phyloP scores from a whole-genome alignment of 2,329 filamentous ascomycete genomes.

The Diplocarpon mali region DNA sequence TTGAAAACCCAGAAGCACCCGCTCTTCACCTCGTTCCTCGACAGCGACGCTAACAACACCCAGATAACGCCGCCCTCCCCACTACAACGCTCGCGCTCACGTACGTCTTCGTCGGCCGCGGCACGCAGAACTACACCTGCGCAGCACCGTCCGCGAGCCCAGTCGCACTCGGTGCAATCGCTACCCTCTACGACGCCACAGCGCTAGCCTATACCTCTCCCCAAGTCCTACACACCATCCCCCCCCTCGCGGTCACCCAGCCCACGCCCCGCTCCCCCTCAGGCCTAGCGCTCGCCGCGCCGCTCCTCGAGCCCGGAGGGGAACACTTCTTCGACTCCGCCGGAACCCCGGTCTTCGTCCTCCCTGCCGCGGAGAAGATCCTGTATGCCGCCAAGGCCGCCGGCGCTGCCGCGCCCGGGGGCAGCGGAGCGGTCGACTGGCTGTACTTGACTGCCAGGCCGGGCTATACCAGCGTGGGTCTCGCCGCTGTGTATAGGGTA shows the following conservation, averaged over 20 bases:
- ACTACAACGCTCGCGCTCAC: slow-evolving; percentile 19
- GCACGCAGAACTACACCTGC: slow-evolving; percentile 28
- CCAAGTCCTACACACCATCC: slow-evolving; percentile 12
- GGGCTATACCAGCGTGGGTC: slow-evolving; percentile 14
- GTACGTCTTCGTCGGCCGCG: slow-evolving; percentile 25
- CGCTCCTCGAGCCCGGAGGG: slow-evolving; percentile 12
- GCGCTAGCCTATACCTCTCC: slow-evolving; percentile 13
- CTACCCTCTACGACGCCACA: slow-evolving; percentile 26
- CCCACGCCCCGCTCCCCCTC: slow-evolving; percentile 5
- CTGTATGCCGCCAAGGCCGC: slow-evolving; percentile 18
- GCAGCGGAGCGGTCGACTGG: slow-evolving; percentile 25
- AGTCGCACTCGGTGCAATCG: slow-evolving; percentile 22
- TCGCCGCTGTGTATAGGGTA: slow-evolving; percentile 22
- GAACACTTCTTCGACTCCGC: slow-evolving; percentile 25
- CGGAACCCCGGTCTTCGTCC: slow-evolving; percentile 22
- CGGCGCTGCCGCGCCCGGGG: slow-evolving; percentile 17
- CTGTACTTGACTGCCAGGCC: slow-evolving; percentile 20
- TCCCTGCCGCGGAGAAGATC: slow-evolving; percentile 14
- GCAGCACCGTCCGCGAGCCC: slow-evolving; percentile 10
- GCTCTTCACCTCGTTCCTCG: too few species aligned
- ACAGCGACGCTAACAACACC: background rate
- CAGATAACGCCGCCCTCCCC: slow-evolving; percentile 20
- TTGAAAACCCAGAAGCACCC: slow-evolving; percentile 1
- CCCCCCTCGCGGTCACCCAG: slow-evolving; percentile 15
- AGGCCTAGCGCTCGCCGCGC: slow-evolving; percentile 1